A percentile compares a stretch with the other conserved stretches of the same genome.
Evolutionary conservation across 352 stramenopile genomes (phyloP).

Genomic region (Phytophthora sp.): DNA sequence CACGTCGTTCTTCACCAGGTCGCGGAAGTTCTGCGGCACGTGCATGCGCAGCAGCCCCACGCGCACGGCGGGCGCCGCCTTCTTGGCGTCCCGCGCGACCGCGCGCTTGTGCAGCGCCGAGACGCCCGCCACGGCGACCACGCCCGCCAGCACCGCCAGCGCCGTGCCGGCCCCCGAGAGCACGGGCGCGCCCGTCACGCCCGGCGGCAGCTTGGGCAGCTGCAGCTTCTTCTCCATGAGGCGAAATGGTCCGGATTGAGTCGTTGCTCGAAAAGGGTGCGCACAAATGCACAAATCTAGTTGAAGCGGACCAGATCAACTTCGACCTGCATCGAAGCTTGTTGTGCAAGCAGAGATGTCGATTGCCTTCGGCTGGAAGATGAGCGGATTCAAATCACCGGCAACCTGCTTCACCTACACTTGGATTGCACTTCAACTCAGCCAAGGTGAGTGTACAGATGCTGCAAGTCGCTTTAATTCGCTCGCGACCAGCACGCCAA

Average conservation of each 20-base stretch:
- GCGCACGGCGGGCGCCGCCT: constrained; percentile 26
- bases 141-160: constrained; percentile 47
- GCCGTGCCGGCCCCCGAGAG: constrained; percentile 41
- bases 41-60: constrained; percentile 60
- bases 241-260: not conserved
- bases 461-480: too few relatives aligned
- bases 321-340: too few relatives aligned
- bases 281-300: too few relatives aligned
- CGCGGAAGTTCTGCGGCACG: constrained; percentile 65
- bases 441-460: too few relatives aligned
- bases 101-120: constrained; percentile 52
- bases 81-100: not conserved
- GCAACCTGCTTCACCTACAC: not conserved
- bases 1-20: constrained; percentile 76
- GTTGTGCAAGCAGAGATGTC: too few relatives aligned
- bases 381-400: not conserved
- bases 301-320: too few relatives aligned
- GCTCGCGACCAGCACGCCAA: too few relatives aligned
- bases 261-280: not conserved
- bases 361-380: too few relatives aligned
- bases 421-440: too few relatives aligned
- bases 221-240: constrained; percentile 59
- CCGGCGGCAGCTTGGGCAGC: constrained; percentile 44
- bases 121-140: constrained; percentile 49
- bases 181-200: constrained; percentile 19